Conservation (phyloP, 352 stramenopile species). For the Pythium coloratum region DNA sequence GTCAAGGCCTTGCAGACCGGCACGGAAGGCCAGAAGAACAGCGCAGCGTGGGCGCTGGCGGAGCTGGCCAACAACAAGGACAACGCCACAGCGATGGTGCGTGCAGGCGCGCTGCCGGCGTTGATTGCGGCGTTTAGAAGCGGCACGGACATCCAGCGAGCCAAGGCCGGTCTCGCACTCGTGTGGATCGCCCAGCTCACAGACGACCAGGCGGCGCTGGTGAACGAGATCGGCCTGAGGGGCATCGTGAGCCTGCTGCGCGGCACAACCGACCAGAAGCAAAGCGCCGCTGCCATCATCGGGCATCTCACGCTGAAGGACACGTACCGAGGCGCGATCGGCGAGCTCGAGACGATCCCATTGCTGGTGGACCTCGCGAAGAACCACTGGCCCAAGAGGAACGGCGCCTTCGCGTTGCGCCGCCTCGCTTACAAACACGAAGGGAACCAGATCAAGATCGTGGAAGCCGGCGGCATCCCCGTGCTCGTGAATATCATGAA, state of each 20-base stretch:
- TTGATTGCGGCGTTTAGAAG: conserved; percentile 11
- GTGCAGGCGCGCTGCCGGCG: not conserved
- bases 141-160: conserved; percentile 12
- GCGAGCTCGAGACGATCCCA: no score
- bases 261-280: conserved; percentile 7
- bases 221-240: conserved; percentile 3
- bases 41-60: conserved; percentile 14
- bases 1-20: conserved; percentile 3
- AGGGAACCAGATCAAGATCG: not conserved
- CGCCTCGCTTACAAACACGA: not conserved
- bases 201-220: not conserved
- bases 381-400: no score
- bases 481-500: no score
- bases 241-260: conserved; percentile 11
- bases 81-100: conserved; percentile 11
- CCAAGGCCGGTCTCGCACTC: conserved; percentile 9
- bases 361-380: no score
- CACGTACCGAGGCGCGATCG: no score
- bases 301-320: not conserved
- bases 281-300: conserved; percentile 9
- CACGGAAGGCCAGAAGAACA: conserved; percentile 17
- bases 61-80: conserved; percentile 14
- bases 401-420: no score
- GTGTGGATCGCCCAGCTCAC: conserved; percentile 10
- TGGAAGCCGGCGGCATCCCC: no score